These are phyloP conservation scores for Cryptococcus sp. DNA, from an alignment of 1,284 basidiomycete species.

Conservation along the genomic window DNA sequence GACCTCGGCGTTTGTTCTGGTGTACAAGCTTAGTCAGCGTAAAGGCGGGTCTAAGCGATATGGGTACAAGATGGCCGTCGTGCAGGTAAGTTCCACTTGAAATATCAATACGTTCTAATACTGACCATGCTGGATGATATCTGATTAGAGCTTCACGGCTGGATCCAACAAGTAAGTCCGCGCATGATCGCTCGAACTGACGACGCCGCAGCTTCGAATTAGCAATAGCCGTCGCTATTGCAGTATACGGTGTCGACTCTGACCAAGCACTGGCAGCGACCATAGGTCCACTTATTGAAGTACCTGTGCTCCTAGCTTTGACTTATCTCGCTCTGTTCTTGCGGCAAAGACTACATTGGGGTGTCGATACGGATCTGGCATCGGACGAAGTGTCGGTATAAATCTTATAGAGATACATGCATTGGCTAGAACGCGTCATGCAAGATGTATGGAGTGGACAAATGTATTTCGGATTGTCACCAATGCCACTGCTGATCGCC, in stretches of 20 bases:
- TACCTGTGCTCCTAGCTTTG: conserved; percentile 70
- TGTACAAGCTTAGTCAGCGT: conserved; percentile 58
- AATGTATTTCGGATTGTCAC: no score
- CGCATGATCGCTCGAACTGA: neutral
- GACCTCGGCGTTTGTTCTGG: conserved; percentile 62
- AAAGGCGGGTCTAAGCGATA: conserved; percentile 15
- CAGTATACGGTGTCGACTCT: conserved; percentile 72
- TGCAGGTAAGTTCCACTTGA: conserved; percentile 54
- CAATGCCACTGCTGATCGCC: no score
- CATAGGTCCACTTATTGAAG: conserved; percentile 71
- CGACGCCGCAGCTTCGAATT: conserved; percentile 58
- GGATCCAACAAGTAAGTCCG: conserved; percentile 57
- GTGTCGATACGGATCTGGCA: neutral
- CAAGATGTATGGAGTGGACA: no score
- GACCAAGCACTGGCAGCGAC: conserved; percentile 76
- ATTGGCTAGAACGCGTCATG: no score
- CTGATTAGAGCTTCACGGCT: conserved; percentile 51
- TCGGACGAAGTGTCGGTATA: no score
- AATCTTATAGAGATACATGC: no score
- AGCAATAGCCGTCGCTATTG: conserved; percentile 79
- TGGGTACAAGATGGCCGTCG: conserved; percentile 69
- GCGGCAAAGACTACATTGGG: conserved; percentile 58
- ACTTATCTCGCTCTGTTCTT: conserved; percentile 70
- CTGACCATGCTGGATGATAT: neutral
- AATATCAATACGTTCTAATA: neutral